Base-by-base conservation (phyloP, 2,329 filamentous ascomycete species). In the Monilinia fructigena region DNA sequence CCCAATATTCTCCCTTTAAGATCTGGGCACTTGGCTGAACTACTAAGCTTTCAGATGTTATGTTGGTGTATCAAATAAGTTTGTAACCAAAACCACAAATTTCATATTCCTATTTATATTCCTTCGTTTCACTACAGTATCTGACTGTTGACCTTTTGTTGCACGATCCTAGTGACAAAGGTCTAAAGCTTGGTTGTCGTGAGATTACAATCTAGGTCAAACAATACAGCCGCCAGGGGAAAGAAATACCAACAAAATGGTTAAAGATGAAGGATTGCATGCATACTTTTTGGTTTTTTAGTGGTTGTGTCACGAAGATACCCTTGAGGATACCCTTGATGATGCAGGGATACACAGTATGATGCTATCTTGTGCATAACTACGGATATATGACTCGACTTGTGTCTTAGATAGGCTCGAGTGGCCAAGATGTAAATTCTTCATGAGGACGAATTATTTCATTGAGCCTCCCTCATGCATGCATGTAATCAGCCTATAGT, bases 401-500 rank as follows among this genome's bases (percentile, higher is more conserved):
- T 4, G 14, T 61, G 53, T 58, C 53, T 64, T 64, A 58, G n/a
- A 63, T 55, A 56, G 53, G 14, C n/a, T 20, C 6, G 8, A 48
- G 40, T 48, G 52, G 61, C 61, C 38, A 64, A 64, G 20, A 47
- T 45, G 14, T 4, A 20, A 58, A 16, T 35, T 35, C 23, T 64
- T 35, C 10, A 18, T 14, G 4, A 55, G n/a, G n/a, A 16, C 38
- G 8, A 45, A 23, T 31, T 8, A 11, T 35, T 16, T 2, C 5
- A 45, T 61, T 61, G 48, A 61, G 63, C 55, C 55, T 61, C 63
- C n/a, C 20, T 53, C 52, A 58, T 52, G 8, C 55, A 59, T 52
- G 23, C 6, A 42, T 58, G 12, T 31, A 65, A 59, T 58, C 47
- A 53, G 63, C 55, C 26, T 61, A 28, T 52, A 45, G 14, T 61